Evolutionary conservation across 1,139 yeast genomes (phyloP).

Genomic region (Taiozyma sp.): DNA sequence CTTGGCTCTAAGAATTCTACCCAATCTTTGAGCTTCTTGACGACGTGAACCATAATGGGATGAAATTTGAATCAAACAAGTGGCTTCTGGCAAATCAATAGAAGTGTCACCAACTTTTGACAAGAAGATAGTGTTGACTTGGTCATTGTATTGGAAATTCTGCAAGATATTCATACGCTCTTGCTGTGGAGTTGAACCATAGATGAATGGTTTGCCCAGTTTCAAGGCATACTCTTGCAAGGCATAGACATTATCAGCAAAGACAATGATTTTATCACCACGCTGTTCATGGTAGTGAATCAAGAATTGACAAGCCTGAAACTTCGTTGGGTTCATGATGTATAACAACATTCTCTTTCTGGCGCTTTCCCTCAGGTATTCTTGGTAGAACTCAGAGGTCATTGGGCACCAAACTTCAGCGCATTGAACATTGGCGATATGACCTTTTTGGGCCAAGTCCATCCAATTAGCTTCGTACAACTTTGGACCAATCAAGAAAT

Average conservation of each 20-base stretch:
- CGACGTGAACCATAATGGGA: constrained; percentile 99
- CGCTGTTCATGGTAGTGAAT: constrained; percentile 95
- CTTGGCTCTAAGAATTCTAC: constrained; percentile 93
- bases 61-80: constrained; percentile 94
- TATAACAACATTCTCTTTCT: constrained; percentile 91
- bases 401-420: constrained; percentile 99
- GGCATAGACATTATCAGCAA: constrained; percentile 97
- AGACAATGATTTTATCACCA: constrained; percentile 97
- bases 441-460: constrained; percentile 99
- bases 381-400: constrained; percentile 98
- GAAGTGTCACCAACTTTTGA: constrained; percentile 98
- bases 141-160: constrained; percentile 94
- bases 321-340: constrained; percentile 99
- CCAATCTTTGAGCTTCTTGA: constrained; percentile 97
- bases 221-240: constrained; percentile 92
- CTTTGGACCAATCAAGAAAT: constrained; percentile 97
- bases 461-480: constrained; percentile 99
- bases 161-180: constrained; percentile 97
- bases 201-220: constrained; percentile 91
- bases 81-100: constrained; percentile 97
- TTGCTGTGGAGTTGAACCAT: constrained; percentile 96
- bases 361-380: constrained; percentile 82
- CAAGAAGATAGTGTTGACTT: constrained; percentile 89
- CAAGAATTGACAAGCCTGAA: constrained; percentile 96
- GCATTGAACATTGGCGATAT: constrained; percentile 98